A percentile compares a stretch with the other conserved stretches of the same genome.
These are phyloP conservation scores for Ricinus communis DNA, from an alignment of 345 rosid genomes.

Conservation along the genomic window DNA sequence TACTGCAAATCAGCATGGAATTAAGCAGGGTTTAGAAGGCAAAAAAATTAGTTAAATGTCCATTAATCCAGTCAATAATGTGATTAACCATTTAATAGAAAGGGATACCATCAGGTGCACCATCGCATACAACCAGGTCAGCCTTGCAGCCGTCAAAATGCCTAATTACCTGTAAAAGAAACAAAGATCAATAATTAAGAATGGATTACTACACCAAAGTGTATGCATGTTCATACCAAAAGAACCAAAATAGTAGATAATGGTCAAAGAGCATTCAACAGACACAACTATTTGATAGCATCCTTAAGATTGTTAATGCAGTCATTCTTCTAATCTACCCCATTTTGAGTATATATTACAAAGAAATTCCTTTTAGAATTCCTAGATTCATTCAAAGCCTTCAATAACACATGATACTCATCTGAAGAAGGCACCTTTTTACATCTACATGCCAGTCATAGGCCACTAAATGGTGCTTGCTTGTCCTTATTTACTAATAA, in stretches of 20 bases:
- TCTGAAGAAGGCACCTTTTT: not conserved
- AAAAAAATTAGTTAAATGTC: not conserved
- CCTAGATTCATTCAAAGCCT: not conserved
- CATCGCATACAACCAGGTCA: constrained; percentile 96
- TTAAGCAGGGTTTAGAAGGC: constrained; percentile 15
- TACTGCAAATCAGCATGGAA: constrained; percentile 50
- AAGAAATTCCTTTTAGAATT: not conserved
- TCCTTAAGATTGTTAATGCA: not conserved
- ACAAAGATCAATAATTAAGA: not conserved
- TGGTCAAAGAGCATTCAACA: not conserved
- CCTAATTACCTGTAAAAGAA: constrained; percentile 64
- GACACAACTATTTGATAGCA: not conserved
- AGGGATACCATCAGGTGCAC: constrained; percentile 85
- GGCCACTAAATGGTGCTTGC: not conserved
- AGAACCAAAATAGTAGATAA: not conserved
- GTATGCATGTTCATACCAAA: not conserved
- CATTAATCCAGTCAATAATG: not conserved
- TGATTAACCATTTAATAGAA: not conserved
- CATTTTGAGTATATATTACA: not conserved
- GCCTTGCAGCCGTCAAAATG: constrained; percentile 97
- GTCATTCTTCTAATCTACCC: not conserved
- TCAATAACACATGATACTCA: not conserved
- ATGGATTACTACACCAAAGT: not conserved
- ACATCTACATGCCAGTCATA: not conserved
- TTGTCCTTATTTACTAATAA: not conserved